Base-by-base conservation (phyloP, 176 grass and related monocot genomes). In the Oryza punctata region DNA sequence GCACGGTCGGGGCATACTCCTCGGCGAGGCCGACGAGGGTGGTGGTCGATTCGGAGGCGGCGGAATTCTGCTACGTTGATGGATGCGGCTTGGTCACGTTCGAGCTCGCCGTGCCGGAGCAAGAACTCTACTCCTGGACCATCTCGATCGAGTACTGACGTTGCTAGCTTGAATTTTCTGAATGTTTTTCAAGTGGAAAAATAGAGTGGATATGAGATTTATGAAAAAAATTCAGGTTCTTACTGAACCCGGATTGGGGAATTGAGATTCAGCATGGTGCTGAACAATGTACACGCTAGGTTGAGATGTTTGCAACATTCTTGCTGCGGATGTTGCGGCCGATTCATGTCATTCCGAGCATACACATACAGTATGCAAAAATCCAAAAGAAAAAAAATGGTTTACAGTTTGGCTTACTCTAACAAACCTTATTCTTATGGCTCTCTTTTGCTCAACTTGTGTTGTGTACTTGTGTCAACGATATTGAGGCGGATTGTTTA, bases 1-100 rank as follows among this genome's bases (percentile, higher is more conserved):
- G 94, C 24, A 88, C 8, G 2, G 47, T 85, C 10, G 91, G 91
- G 25, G 71, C 81, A 16, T 97, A 97, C 68, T 89, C 85, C 73
- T 97, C 91, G 2, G 47, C 71, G n/a, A 84, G 4, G 63, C 91
- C 91, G 1, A 86, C 21, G 78, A 79, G 30, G 69, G 73, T 92
- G 15, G 24, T 57, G 0, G 72, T 97, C 4, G 87, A 89, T 76
- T 86, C 75, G 1, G 64, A 59, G 72, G 75, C 15, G 26, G 52
- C 76, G 0, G 82, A 45, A 11, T 97, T 94, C 73, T 70, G 14
- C 8, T 94, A 97, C 71, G 67, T 90, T 70, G 87, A 88, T 10
- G 57, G 63, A 2, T 67, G 21, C 64, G 85, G 89, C 10, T 63
- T 90, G 37, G 7, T 88, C 67, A 81, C 63, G 27, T 92, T 97